Conservation (phyloP, 2,329 filamentous ascomycete species). For the Byssoonygena ceratinophila region DNA sequence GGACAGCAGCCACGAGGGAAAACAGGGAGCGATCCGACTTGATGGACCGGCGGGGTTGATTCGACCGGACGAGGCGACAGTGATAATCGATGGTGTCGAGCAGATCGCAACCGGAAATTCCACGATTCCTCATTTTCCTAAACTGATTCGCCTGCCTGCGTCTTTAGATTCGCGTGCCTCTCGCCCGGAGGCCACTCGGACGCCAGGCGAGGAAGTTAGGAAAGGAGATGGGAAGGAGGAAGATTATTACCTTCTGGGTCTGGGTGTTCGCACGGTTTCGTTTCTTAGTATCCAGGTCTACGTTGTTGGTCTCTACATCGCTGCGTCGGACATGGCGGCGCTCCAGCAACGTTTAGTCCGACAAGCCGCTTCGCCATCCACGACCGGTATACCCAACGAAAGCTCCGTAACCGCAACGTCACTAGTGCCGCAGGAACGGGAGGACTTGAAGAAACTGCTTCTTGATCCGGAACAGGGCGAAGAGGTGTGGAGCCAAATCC, state of each 20-base stretch:
- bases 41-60: constrained; percentile 34
- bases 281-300: constrained; percentile 89
- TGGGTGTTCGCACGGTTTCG: constrained; percentile 80
- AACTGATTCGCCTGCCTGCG: constrained; percentile 54
- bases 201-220: constrained; percentile 31
- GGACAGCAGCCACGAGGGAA: not conserved
- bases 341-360: constrained; percentile 69
- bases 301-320: constrained; percentile 84
- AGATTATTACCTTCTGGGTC: constrained; percentile 76
- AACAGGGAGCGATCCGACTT: constrained; percentile 25
- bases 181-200: constrained; percentile 27
- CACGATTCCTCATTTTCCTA: constrained; percentile 69
- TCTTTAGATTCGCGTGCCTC: constrained; percentile 25
- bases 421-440: constrained; percentile 71
- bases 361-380: constrained; percentile 44
- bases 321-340: constrained; percentile 67
- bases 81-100: constrained; percentile 52
- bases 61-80: constrained; percentile 25
- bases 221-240: constrained; percentile 41
- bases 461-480: constrained; percentile 60
- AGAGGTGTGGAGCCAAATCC: constrained; percentile 61
- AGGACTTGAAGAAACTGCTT: constrained; percentile 56
- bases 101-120: constrained; percentile 71
- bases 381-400: constrained; percentile 19
- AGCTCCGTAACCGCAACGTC: constrained; percentile 65